These are phyloP conservation scores for bread wheat (Triticum aestivum) DNA, from an alignment of 176 grass and related monocot species.

Conservation along the genomic window DNA sequence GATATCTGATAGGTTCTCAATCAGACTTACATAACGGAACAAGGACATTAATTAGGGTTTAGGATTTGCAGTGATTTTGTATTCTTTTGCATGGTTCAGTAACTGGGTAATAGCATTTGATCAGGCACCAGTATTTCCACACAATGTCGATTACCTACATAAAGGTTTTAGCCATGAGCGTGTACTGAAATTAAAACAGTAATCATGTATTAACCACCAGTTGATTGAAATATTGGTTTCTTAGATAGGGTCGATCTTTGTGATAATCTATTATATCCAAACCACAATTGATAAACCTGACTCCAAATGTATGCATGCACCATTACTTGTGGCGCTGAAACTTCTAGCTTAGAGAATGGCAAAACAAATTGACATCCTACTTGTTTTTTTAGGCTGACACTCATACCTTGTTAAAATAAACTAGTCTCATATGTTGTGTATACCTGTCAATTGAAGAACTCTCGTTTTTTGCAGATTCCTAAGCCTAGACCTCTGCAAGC, in stretches of 20 bases:
- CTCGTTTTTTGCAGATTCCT: constrained; percentile 48
- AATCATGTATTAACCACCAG: neutral
- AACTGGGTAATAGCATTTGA: neutral
- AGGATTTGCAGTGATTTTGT: neutral
- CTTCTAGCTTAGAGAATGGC: neutral
- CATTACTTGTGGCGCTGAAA: neutral
- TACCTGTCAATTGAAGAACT: constrained; percentile 3
- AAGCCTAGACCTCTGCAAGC: constrained; percentile 95
- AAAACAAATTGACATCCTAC: neutral
- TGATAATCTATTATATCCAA: neutral
- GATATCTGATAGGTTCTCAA: neutral
- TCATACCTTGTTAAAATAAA: neutral
- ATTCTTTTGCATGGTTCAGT: neutral
- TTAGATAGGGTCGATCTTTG: neutral
- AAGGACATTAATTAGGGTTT: neutral
- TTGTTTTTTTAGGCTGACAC: neutral
- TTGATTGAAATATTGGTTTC: neutral
- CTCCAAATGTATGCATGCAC: neutral
- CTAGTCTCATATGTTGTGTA: neutral
- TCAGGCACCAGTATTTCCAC: neutral
- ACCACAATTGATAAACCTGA: neutral
- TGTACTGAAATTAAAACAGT: neutral
- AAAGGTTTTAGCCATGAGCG: neutral
- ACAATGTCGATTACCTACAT: neutral
- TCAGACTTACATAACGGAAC: neutral